Evolutionary conservation across 106 monocot genomes (phyloP).

Genomic region (Dactylorhiza incarnata): DNA sequence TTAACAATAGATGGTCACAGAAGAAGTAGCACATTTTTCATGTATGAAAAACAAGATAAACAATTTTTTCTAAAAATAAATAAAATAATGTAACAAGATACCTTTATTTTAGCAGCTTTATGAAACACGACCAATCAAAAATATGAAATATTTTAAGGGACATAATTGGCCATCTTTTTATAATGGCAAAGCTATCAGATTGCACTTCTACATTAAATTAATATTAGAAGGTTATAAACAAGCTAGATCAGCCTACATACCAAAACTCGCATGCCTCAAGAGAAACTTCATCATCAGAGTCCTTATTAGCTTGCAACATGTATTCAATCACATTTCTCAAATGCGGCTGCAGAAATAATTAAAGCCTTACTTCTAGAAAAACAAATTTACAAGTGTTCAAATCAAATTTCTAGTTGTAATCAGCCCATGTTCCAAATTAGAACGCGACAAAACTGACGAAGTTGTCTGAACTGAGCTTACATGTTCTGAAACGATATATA

Average conservation of each 20-base stretch:
- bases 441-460: background rate
- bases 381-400: background rate
- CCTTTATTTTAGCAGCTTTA: too few species aligned
- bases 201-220: background rate
- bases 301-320: constrained; percentile 90
- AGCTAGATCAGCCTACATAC: constrained; percentile 34
- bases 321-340: constrained; percentile 82
- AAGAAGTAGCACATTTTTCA: too few species aligned
- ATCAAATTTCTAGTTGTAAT: background rate
- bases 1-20: too few species aligned
- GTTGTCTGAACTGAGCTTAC: background rate
- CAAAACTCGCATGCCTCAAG: constrained; percentile 99
- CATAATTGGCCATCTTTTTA: background rate
- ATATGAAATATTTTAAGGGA: background rate
- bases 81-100: too few species aligned
- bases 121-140: too few species aligned
- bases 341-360: constrained; percentile 61
- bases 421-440: background rate
- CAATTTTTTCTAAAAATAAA: too few species aligned
- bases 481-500: background rate
- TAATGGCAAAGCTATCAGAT: background rate
- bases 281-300: constrained; percentile 83
- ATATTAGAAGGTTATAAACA: background rate
- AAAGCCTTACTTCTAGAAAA: background rate
- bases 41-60: too few species aligned